Conservation (phyloP, 345 rosid genomes). For the Salix koriyanagi region DNA sequence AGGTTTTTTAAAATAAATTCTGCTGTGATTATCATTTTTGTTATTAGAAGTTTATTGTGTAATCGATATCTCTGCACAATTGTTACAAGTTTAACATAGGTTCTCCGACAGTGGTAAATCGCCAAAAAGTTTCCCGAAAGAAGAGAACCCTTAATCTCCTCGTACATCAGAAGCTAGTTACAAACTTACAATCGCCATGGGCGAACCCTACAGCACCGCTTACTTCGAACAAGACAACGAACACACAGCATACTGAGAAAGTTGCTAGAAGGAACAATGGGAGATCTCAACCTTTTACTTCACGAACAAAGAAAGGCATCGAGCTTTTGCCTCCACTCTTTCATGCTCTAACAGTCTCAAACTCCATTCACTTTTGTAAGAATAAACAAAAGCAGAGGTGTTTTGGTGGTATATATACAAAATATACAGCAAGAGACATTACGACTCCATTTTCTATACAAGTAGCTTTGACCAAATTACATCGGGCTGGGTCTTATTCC, state of each 20-base stretch:
- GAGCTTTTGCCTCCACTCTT: not conserved
- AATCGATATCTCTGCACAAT: no score
- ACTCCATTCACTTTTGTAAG: not conserved
- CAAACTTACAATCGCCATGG: no score
- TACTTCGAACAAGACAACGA: no score
- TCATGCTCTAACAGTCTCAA: not conserved
- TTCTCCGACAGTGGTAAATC: no score
- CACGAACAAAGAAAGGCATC: not conserved
- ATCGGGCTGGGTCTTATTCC: not conserved
- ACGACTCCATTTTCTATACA: not conserved
- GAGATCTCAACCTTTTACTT: not conserved
- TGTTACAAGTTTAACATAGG: no score
- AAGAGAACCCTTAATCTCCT: no score
- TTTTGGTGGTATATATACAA: not conserved
- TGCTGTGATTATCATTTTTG: no score
- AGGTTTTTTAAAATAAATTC: no score
- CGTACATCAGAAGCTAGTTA: no score
- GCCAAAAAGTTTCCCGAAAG: no score
- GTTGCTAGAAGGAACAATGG: not conserved
- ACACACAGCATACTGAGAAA: not conserved
- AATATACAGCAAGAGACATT: not conserved
- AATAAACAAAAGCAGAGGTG: not conserved
- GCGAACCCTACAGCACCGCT: no score
- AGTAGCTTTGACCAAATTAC: not conserved
- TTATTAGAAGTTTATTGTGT: no score